phyloP scores from a whole-genome alignment of 306 rosid genomes.

The Potentilla sterilis region DNA sequence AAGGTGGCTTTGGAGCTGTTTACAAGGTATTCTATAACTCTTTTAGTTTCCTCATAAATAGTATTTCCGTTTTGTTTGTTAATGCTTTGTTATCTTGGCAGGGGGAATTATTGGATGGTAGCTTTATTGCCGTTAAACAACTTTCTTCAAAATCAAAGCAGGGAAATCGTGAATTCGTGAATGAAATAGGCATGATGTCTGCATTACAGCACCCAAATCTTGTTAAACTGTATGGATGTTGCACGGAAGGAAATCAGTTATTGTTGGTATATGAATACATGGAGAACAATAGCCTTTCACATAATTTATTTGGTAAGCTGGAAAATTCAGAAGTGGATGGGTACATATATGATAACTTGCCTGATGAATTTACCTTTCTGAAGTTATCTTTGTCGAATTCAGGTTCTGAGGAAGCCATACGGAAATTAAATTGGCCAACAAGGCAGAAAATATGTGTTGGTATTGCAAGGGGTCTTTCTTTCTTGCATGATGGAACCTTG shows the following conservation, averaged over 20 bases:
- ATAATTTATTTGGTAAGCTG: constrained; percentile 3
- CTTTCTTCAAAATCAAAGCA: constrained; percentile 30
- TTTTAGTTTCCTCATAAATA: not conserved
- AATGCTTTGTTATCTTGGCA: not conserved
- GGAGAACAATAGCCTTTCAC: constrained; percentile 10
- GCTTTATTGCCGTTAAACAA: constrained; percentile 23
- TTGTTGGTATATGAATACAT: not conserved
- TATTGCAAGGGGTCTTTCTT: constrained; percentile 58
- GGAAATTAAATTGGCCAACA: constrained; percentile 49
- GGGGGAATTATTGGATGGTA: constrained; percentile 25
- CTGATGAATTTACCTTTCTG: not conserved
- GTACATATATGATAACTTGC: not conserved
- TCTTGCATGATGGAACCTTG: constrained; percentile 50
- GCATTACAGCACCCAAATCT: constrained; percentile 30
- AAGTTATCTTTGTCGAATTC: not conserved
- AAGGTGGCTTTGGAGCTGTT: constrained; percentile 27
- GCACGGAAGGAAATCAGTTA: constrained; percentile 3
- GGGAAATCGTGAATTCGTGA: constrained; percentile 29
- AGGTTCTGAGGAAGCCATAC: constrained; percentile 11
- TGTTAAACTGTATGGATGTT: constrained; percentile 18
- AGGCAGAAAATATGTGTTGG: constrained; percentile 60
- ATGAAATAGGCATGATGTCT: constrained; percentile 32
- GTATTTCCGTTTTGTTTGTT: not conserved
- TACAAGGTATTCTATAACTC: constrained; percentile 7
- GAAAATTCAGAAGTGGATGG: not conserved